Base-by-base conservation (phyloP, 805 yeast species). In the Jamesozyma gamospora region DNA sequence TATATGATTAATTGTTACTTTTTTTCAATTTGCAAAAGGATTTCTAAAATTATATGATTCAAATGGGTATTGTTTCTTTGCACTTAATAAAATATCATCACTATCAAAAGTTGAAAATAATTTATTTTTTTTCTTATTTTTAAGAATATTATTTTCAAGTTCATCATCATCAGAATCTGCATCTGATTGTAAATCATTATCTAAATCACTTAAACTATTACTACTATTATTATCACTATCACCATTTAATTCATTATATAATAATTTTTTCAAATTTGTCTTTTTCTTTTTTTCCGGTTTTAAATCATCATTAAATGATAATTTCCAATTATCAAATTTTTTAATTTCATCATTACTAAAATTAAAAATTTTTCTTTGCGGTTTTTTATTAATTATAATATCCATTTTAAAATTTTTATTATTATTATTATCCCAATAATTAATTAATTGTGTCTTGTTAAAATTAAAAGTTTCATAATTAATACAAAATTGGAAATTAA, bases 401-500 rank as follows among this genome's bases (percentile, higher is more conserved):
- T 46, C 48, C 28, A 55, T 45, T 34, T 43, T 45, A 42, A 55
- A 58, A 41, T 58, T 58, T 28, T 44, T 37, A 17, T 50, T 51
- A 27, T 46, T 42, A 39, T 58, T 58, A 41, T 55, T 58, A 33
- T 56, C 62, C 63, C 63, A 58, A 39, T 34, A 49, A 35, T 54
- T 59, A 6, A 34, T 31, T 16, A 48, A 41, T 8, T 31, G 11
- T 8, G 6, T 15, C 9, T 19, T 14, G 6, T 39, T 35, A n/a
- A 39, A 37, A 19, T 47, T 50, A 35, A 44, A 36, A 28, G 57
- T 49, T 27, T 46, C 40, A 47, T 58, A 58, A 28, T 49, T 55
- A 12, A 58, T 41, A 44, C 63, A 58, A 31, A 58, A 50, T 42
- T 58, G 53, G 14, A 56, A 39, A 28, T 34, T 37, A 32, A 27